Evolutionary conservation across 495 filamentous ascomycete genomes (phyloP), one percentile per base, ranked within the genome.

Genomic region (Pseudevernia furfuracea): DNA sequence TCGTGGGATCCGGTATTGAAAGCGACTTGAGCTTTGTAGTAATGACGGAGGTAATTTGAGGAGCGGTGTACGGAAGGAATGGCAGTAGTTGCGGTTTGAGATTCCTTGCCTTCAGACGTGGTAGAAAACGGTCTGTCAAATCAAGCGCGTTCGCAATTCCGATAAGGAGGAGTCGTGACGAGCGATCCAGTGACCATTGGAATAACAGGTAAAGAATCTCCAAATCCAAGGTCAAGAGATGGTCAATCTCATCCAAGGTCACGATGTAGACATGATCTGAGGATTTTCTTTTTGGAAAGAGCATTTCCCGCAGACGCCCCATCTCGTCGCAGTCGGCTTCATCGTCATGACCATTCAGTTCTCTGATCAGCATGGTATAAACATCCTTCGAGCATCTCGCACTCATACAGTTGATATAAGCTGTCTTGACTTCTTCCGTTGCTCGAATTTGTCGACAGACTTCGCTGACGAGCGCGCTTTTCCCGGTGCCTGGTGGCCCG

Each of bases 121-220:
- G 94, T 23, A 99, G 84, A 66, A 96, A 96, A 25, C 95, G 89
- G 71, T 97, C 92, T 0, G 95, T 97, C 48, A 99, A 77, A 71
- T 99, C 94, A 61, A 99, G 81, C 3, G 94, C 95, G 70, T 99
- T 99, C 58, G 94, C 95, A 70, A 99, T 97, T 46, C 94, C 94
- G 46, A 99, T 82, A 32, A 97, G 76, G 30, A 93, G 76, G 3
- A 99, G 84, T 14, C 84, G 85, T 4, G 93, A 97, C 8, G 83
- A 83, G 60, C 79, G 81, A 28, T 88, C 82, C 64, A 97, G 78
- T 19, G 95, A 92, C 91, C 91, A 96, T 68, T 96, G 91, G 65
- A 99, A 97, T 39, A 99, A 75, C 36, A 85, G 88, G 74, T 96
- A 95, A 21, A 99, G 80, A 44, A 92, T 84, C 65, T 92, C 90